Conservation (phyloP, 208 protist species). For the Trichomonas tenax region DNA sequence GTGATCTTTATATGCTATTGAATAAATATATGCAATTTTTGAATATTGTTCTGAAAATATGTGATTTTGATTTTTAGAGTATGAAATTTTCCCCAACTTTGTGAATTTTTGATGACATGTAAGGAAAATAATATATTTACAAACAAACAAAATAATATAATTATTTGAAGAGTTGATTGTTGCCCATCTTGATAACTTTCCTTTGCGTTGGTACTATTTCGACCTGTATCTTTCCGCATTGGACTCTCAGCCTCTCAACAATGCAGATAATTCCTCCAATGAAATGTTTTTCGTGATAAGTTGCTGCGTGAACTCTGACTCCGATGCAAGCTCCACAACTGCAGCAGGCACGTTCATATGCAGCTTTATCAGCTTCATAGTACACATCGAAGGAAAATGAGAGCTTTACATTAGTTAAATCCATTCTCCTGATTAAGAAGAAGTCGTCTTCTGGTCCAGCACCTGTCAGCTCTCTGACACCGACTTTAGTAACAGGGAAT, state of each 20-base stretch:
- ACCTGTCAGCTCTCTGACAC: neutral
- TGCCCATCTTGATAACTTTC: neutral
- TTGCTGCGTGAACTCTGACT: neutral
- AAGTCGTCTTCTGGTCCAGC: neutral
- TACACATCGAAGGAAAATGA: neutral
- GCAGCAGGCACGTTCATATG: neutral
- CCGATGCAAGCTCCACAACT: neutral
- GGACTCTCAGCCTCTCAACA: neutral
- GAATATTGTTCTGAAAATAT: no score
- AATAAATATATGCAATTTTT: no score
- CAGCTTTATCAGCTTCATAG: neutral
- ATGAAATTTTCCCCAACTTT: no score
- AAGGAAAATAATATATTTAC: no score
- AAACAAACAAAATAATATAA: no score
- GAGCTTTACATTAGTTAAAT: neutral
- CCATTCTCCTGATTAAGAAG: neutral
- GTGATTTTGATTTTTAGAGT: no score
- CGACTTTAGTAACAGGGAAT: neutral
- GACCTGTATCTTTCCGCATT: neutral
- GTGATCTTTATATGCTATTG: no score
- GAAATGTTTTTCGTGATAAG: neutral
- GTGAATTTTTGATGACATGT: no score
- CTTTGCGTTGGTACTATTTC: neutral
- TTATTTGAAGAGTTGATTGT: no score
- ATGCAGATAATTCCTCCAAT: neutral